Base-by-base conservation (phyloP, 2,329 filamentous ascomycete genomes). In the Scedosporium minutisporum region DNA sequence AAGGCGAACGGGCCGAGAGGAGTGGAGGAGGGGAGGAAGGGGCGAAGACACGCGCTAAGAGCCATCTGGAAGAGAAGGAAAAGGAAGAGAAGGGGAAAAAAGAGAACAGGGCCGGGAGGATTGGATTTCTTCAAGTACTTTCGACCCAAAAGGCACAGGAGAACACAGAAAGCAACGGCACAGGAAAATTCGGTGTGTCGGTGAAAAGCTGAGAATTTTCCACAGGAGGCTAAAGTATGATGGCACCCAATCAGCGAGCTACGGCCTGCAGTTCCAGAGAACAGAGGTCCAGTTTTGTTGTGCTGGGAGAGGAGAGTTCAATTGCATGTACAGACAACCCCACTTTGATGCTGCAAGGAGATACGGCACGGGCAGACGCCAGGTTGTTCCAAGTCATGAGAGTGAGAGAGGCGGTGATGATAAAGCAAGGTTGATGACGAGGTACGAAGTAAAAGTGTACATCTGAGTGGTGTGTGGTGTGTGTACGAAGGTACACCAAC, bases 1-100 rank as follows among this genome's bases (percentile, higher is more conserved):
- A 21, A 57, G 46, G n/a, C 23, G 29, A 57, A n/a, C 27, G 29
- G 60, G 23, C 27, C 21, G 23, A 48, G 29, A 41, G 21, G 46
- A 33, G 23, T 16, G 14, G 55, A 48, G 25, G 51, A 21, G 23
- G 10, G 57, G 57, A 60, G 44, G 60, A 60, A 18, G n/a, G 21
- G 53, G n/a, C 38, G 59, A 41, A 63, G 21, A 51, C 25, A 46
- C 10, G 23, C 59, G 33, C 44, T 48, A 21, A 62, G 38, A 42
- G 62, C 62, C 58, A 62, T 63, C 58, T 59, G 57, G 63, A 59
- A 53, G 61, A 62, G 61, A 48, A 27, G 48, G 48, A 25, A 58
- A 51, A 59, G 59, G 64, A 62, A 64, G 62, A 61, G 63, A 60
- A 60, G 60, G 29, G 38, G 51, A 62, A 46, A 58, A 23, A 29